Conservation (phyloP, 495 filamentous ascomycete species). For the Penicillium alfredii region DNA sequence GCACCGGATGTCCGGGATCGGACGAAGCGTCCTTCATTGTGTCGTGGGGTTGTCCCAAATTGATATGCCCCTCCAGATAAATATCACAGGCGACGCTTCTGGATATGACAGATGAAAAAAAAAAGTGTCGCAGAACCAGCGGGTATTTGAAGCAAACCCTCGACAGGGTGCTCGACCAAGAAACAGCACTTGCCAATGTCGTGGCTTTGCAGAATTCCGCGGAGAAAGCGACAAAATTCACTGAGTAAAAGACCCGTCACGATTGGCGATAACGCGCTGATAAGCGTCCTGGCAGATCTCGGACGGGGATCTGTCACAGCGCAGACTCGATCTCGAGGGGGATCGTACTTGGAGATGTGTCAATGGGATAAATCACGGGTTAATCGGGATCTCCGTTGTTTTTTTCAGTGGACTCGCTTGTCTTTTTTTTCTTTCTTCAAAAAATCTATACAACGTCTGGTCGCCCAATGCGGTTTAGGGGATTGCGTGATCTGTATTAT, state of each 20-base stretch:
- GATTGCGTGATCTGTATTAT: constrained; percentile 22
- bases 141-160: constrained; percentile 1
- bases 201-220: constrained; percentile 19
- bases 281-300: constrained; percentile 9
- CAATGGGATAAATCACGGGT: no score
- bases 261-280: constrained; percentile 25
- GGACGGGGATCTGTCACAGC: no score
- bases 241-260: constrained; percentile 20
- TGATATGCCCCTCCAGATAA: constrained; percentile 18
- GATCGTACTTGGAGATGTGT: constrained; percentile 1
- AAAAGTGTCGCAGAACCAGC: not conserved
- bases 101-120: not conserved
- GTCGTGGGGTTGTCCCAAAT: constrained; percentile 12
- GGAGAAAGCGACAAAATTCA: constrained; percentile 23
- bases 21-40: constrained; percentile 33
- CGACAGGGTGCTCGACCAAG: constrained; percentile 1
- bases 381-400: no score
- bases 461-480: constrained; percentile 14
- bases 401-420: no score
- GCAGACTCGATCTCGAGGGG: no score
- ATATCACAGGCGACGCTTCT: not conserved
- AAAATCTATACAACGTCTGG: constrained; percentile 18
- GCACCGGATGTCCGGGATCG: constrained; percentile 16
- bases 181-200: constrained; percentile 5
- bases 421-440: constrained; percentile 4